Evolutionary conservation across 345 rosid species (phyloP).

Genomic region (rapeseed (Brassica napus)): Da-Ae NC_063434.1:2389001-2389500

Average conservation of each 20-base stretch:
- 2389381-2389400: conserved; percentile 59
- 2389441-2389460: conserved; percentile 81
- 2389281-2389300: conserved; percentile 76
- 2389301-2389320: conserved; percentile 66
- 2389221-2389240: conserved; percentile 90
- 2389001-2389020: no score
- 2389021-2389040: no score
- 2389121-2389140: conserved; percentile 58
- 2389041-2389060: neutral
- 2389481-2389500: conserved; percentile 76
- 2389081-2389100: neutral
- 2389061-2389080: neutral
- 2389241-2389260: conserved; percentile 83
- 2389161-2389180: conserved; percentile 45
- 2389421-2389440: conserved; percentile 87
- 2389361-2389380: conserved; percentile 81
- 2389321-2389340: conserved; percentile 63
- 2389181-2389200: conserved; percentile 87
- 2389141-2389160: conserved; percentile 62
- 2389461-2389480: conserved; percentile 86
- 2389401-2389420: conserved; percentile 94
- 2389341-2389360: conserved; percentile 77
- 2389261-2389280: conserved; percentile 78
- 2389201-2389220: conserved; percentile 86
- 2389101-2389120: neutral